Conservation (phyloP, 495 filamentous ascomycete genomes). For the Penicillium goetzii region DNA sequence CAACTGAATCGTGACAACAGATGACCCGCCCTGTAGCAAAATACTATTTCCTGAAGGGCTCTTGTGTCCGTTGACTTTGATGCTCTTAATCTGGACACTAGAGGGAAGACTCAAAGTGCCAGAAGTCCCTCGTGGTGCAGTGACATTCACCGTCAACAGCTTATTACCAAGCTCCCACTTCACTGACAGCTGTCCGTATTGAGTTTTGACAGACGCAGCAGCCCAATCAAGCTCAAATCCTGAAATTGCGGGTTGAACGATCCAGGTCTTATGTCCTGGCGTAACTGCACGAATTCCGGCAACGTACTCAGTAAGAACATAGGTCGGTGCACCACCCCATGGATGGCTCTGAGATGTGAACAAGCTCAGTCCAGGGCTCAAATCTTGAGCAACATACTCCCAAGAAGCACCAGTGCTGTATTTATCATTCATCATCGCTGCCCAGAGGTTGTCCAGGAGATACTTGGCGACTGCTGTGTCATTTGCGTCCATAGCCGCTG, state of each 20-base stretch:
- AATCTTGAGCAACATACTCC: slow-evolving; percentile 42
- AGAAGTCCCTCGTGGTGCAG: slow-evolving; percentile 1
- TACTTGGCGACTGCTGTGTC: slow-evolving; percentile 9
- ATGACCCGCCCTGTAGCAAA: background rate
- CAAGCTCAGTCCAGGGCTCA: slow-evolving; percentile 36
- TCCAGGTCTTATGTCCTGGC: slow-evolving; percentile 6
- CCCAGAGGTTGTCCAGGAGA: slow-evolving; percentile 37
- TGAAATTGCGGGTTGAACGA: background rate
- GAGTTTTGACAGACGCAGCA: slow-evolving; percentile 1
- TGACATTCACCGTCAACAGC: background rate
- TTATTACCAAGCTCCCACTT: background rate
- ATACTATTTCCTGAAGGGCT: background rate
- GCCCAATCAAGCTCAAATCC: slow-evolving; percentile 3
- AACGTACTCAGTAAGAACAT: slow-evolving; percentile 35
- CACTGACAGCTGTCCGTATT: slow-evolving; percentile 4
- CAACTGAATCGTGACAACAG: background rate
- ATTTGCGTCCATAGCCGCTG: slow-evolving; percentile 10
- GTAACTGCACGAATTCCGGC: slow-evolving; percentile 6
- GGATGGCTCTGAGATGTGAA: slow-evolving; percentile 44
- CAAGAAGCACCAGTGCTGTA: slow-evolving; percentile 40
- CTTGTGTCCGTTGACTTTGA: slow-evolving; percentile 1
- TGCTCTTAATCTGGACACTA: background rate
- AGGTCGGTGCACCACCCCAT: slow-evolving; percentile 45
- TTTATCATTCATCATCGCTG: slow-evolving; percentile 36
- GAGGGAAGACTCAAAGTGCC: background rate